A percentile compares a stretch with the other conserved stretches of the same genome.
These are phyloP conservation scores for Tulasnella calospora DNA, from an alignment of 768 basidiomycete species.

Conservation along the genomic window DNA sequence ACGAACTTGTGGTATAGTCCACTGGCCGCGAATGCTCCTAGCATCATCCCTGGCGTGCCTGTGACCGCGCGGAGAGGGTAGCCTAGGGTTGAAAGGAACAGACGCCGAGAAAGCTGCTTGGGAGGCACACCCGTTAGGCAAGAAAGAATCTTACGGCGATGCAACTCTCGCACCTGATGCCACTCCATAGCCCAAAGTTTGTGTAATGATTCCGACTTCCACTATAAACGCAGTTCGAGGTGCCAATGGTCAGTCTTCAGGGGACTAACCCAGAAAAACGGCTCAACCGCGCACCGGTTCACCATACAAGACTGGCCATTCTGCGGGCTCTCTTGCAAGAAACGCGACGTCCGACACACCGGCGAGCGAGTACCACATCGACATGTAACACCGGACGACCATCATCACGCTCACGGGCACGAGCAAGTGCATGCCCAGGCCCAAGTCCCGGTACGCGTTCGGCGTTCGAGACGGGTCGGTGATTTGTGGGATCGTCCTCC, in stretches of 20 bases:
- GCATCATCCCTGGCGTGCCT: constrained; percentile 22
- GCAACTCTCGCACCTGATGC: constrained; percentile 21
- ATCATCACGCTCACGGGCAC: constrained; percentile 20
- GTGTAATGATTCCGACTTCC: constrained; percentile 15
- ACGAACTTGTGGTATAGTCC: constrained; percentile 26
- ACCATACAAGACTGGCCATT: constrained; percentile 26
- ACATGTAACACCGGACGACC: constrained; percentile 14
- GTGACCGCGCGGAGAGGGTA: constrained; percentile 22
- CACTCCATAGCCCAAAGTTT: constrained; percentile 25
- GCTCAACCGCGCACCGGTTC: constrained; percentile 3
- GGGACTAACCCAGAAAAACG: not conserved
- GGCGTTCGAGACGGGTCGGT: not conserved
- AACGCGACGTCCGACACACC: constrained; percentile 24
- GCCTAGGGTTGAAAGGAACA: constrained; percentile 25
- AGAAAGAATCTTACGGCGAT: not conserved
- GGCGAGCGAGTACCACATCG: constrained; percentile 3
- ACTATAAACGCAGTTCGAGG: not conserved
- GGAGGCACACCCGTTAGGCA: not conserved
- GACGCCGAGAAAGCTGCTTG: constrained; percentile 17
- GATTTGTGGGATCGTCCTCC: constrained; percentile 14
- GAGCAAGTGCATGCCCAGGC: not conserved
- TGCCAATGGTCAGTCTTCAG: not conserved
- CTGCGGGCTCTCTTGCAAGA: constrained; percentile 3
- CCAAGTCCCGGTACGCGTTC: not conserved
- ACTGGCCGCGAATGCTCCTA: constrained; percentile 24